Percentiles rank a stretch among this genome's conserved stretches.
Conservation (phyloP, 495 filamentous ascomycete genomes). For the Xylaria flabelliformis region DNA sequence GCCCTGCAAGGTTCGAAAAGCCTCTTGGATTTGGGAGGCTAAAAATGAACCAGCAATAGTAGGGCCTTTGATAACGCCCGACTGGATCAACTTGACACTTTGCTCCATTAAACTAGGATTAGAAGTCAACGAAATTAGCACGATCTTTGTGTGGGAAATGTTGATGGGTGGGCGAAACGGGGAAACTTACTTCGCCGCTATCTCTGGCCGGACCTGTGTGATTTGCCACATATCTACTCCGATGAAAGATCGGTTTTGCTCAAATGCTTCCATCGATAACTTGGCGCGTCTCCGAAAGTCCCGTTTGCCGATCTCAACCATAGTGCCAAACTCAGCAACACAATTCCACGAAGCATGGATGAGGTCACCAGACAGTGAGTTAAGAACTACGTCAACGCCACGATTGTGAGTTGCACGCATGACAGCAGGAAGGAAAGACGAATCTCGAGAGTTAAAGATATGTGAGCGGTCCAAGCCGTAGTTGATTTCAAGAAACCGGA, state of each 20-base stretch:
- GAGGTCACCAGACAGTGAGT: conserved; percentile 56
- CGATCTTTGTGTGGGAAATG: too few species aligned
- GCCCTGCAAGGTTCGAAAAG: conserved; percentile 2
- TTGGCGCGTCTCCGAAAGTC: conserved; percentile 29
- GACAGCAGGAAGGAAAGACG: conserved; percentile 49
- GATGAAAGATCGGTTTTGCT: conserved; percentile 42
- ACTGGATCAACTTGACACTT: background rate
- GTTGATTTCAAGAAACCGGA: conserved; percentile 40
- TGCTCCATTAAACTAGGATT: background rate
- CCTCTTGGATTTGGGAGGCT: conserved; percentile 6
- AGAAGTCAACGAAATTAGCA: background rate
- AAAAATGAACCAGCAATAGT: background rate
- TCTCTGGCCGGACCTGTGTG: background rate
- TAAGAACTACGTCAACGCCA: conserved; percentile 43
- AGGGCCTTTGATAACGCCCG: conserved; percentile 1
- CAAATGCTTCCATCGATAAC: conserved; percentile 44
- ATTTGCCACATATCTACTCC: conserved; percentile 37
- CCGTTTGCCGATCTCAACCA: conserved; percentile 54
- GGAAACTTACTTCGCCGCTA: background rate
- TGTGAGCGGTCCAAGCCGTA: conserved; percentile 51
- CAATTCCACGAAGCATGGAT: conserved; percentile 54
- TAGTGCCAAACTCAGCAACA: conserved; percentile 52
- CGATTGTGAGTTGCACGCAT: conserved; percentile 48
- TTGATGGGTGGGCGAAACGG: background rate
- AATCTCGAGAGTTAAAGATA: conserved; percentile 51